A percentile compares a stretch with the other conserved stretches of the same genome.
phyloP scores from a whole-genome alignment of 148 eudicot genomes.

The Camellia japonica region DNA sequence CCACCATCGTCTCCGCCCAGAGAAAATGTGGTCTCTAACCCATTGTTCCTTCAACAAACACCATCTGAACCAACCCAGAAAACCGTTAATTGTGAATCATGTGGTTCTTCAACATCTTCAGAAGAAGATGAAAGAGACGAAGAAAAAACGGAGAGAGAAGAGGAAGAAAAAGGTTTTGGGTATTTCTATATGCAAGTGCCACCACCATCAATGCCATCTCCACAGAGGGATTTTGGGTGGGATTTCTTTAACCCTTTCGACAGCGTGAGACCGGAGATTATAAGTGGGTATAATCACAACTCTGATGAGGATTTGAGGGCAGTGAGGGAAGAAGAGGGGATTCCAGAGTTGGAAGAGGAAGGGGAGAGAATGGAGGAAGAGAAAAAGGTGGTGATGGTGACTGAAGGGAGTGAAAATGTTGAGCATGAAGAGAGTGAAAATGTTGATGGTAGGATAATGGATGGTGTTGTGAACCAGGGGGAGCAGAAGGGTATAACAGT shows the following conservation, averaged over 20 bases:
- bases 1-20: slow-evolving; percentile 52
- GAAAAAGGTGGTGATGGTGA: slow-evolving; percentile 25
- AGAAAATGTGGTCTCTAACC: slow-evolving; percentile 65
- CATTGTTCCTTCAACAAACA: slow-evolving; percentile 67
- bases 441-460: slow-evolving; percentile 39
- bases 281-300: slow-evolving; percentile 42
- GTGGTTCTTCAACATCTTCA: slow-evolving; percentile 30
- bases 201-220: slow-evolving; percentile 63
- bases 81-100: slow-evolving; percentile 31
- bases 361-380: slow-evolving; percentile 27
- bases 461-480: slow-evolving; percentile 29
- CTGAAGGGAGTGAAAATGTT: slow-evolving; percentile 10
- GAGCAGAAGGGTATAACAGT: slow-evolving; percentile 59
- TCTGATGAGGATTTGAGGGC: slow-evolving; percentile 64
- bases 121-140: slow-evolving; percentile 33
- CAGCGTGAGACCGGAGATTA: slow-evolving; percentile 46
- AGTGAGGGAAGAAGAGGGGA: slow-evolving; percentile 84
- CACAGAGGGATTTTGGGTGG: slow-evolving; percentile 88
- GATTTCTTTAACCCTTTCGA: slow-evolving; percentile 90
- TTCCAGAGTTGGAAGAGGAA: slow-evolving; percentile 76
- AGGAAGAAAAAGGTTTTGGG: slow-evolving; percentile 47
- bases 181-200: slow-evolving; percentile 68
- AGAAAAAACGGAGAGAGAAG: slow-evolving; percentile 13
- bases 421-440: slow-evolving; percentile 24
- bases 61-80: slow-evolving; percentile 52